A percentile compares a stretch with the other conserved stretches of the same genome.
Evolutionary conservation across 2,329 filamentous ascomycete genomes (phyloP).

Genomic region (Cercospora brassicicola): DNA sequence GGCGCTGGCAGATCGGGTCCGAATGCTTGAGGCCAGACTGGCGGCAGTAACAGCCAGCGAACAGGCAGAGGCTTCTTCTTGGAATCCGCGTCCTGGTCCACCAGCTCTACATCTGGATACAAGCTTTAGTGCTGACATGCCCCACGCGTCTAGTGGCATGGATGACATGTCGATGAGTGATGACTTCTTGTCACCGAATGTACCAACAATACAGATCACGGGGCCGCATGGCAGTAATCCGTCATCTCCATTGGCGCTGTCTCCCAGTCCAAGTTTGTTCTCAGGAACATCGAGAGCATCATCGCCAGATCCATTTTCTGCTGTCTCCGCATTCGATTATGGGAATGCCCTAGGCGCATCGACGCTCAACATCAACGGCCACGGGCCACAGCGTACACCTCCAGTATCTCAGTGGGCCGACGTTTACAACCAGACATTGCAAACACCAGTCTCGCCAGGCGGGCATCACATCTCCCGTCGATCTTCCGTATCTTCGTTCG

Average conservation of each 20-base stretch:
- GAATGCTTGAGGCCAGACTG: constrained; percentile 20
- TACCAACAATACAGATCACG: constrained; percentile 23
- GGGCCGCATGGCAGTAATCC: constrained; percentile 20
- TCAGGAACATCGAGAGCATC: constrained; percentile 21
- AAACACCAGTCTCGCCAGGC: constrained; percentile 16
- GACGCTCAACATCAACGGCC: constrained; percentile 9
- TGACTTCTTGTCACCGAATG: constrained; percentile 12
- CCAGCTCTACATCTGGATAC: constrained; percentile 22
- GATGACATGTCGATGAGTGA: constrained; percentile 16
- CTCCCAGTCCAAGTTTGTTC: constrained; percentile 20
- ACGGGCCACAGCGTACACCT: constrained; percentile 15
- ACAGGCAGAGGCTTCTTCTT: neutral
- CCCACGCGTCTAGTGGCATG: neutral
- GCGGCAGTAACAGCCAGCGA: constrained; percentile 17
- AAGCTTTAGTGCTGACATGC: constrained; percentile 14
- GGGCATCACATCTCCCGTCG: constrained; percentile 16
- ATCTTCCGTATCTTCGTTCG: constrained; percentile 23
- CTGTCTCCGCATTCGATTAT: constrained; percentile 16
- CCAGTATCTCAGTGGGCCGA: constrained; percentile 21
- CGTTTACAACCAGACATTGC: constrained; percentile 14
- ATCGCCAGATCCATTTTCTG: constrained; percentile 21
- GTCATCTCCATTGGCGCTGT: constrained; percentile 16
- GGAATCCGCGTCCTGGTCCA: constrained; percentile 5
- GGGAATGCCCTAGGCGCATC: neutral
- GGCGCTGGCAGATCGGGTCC: constrained; percentile 22